Base-by-base conservation (phyloP, 352 stramenopile genomes). In the Phytophthora sp. region DNA sequence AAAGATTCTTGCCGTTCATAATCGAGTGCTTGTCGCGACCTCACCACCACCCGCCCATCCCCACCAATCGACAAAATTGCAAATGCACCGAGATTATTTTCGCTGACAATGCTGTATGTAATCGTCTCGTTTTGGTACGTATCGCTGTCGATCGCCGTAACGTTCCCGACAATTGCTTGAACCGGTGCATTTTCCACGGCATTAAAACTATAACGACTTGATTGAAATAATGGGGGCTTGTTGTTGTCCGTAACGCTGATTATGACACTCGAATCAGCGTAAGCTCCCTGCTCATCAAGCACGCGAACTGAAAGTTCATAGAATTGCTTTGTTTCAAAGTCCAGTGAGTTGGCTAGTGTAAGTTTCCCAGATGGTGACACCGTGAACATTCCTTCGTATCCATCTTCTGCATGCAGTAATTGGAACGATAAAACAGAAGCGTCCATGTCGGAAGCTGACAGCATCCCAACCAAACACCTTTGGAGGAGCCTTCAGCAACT, bases 111-210 rank as follows among this genome's bases (percentile, higher is more conserved):
- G 13, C 29, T 69, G 59, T 88, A 89, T 16, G 55, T 57, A 15
- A 89, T 62, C 4, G 76, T 79, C n/a, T 72, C 75, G 69, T 88
- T 86, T 60, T 86, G 76, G 33, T 73, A 80, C 7, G 51, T 68
- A 51, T 89, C 80, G 1, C 41, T 61, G 35, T 86, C 74, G 15
- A 80, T 60, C 0, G 80, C 80, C 1, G 42, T 38, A 12, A 86
- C 39, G 4, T 62, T 54, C 9, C 78, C 78, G 4, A 85, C 53
- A 18, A 65, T 26, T 0, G 76, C 67, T 33, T 76, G 69, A 3
- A 44, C 63, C n/a, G 65, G 33, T 16, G 47, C n/a, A 60, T 86
- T 86, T 63, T 89, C 80, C 9, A 29, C 16, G 13, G 84, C 45
- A 0, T 7, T 27, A 53, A 86, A 83, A 0, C 12, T 61, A 45